These are phyloP conservation scores for Fusarium azukiicola DNA, from an alignment of 2,329 filamentous ascomycete species.

Conservation along the genomic window DNA sequence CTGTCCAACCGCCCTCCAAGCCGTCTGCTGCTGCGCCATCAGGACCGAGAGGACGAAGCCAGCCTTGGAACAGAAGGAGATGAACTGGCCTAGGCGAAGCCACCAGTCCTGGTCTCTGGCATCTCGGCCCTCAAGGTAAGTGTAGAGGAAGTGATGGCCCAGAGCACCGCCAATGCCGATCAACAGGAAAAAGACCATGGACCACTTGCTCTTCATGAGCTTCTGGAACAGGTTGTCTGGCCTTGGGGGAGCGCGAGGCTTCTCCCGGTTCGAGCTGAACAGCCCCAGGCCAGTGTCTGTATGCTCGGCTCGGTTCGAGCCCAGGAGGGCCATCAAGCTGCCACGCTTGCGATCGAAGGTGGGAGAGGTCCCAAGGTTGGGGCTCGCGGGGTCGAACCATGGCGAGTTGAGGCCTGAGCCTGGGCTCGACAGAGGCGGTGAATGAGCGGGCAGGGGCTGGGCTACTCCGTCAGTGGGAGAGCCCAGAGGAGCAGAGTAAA, in stretches of 20 bases:
- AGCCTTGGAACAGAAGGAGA: constrained; percentile 40
- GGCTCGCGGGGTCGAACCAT: not conserved
- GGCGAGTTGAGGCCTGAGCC: not conserved
- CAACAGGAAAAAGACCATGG: not conserved
- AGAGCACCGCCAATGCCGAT: not conserved
- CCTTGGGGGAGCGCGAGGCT: not conserved
- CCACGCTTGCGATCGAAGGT: not conserved
- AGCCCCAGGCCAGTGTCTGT: not conserved
- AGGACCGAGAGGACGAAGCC: constrained; percentile 34
- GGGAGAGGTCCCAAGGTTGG: not conserved
- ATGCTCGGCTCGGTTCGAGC: not conserved
- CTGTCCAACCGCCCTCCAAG: constrained; percentile 38
- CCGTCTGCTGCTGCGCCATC: constrained; percentile 42
- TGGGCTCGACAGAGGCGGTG: not conserved
- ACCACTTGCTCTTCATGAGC: constrained; percentile 5
- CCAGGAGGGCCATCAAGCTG: constrained; percentile 5
- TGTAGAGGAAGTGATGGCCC: constrained; percentile 1
- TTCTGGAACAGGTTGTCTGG: not conserved
- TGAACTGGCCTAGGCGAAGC: constrained; percentile 32
- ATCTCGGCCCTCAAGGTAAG: not conserved
- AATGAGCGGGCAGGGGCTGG: not conserved
- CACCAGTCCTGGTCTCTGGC: not conserved
- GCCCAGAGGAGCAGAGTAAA: not conserved
- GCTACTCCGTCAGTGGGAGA: not conserved
- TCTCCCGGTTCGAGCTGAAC: not conserved